Base-by-base conservation (phyloP, 192 early-diverging fungal genomes). In the Cetraspora pellucida region DNA sequence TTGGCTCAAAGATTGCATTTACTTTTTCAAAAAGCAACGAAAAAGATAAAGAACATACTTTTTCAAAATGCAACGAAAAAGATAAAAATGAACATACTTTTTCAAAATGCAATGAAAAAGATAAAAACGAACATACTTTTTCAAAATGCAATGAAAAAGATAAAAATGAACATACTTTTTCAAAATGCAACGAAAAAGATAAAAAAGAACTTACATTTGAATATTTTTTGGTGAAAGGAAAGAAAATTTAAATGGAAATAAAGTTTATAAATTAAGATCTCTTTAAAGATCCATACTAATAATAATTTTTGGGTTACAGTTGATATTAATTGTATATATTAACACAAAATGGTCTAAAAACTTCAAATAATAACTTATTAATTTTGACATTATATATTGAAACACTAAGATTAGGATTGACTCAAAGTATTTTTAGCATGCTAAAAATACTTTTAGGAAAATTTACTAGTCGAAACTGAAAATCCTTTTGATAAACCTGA, bases 211-310 rank as follows among this genome's bases (percentile, higher is more conserved):
- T 10, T 65, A 21, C 21, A 19, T 75, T 76, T 52, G 49, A 76
- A 44, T 76, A 30, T 52, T 55, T 63, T 13, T 46, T 64, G 11
- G 74, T 43, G n/a, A 65, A n/a, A 54, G 74, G 74, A 54, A 59
- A 47, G 37, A 74, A 67, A 44, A 67, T 25, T 23, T 27, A n/a
- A 59, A 59, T 4, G 3, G 10, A 59, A 57, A 59, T 25, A 25
- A 59, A 59, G 3, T 10, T 59, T 37, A 37, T 37, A 37, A 37
- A 6, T 37, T 37, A 37, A 6, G 7, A 37, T 7, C 37, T 37
- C 3, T 37, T 37, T 2, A 37, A 37, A 37, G 7, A 37, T 37
- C 1, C 1, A 5, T 37, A 37, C 5, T 37, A 37, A 37, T 37
- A 7, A 2, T 37, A 7, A 37, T 37, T 37, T 37, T 37, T 37